phyloP scores from a whole-genome alignment of 1,139 yeast genomes.

The Yamadazyma diddensiae region DNA sequence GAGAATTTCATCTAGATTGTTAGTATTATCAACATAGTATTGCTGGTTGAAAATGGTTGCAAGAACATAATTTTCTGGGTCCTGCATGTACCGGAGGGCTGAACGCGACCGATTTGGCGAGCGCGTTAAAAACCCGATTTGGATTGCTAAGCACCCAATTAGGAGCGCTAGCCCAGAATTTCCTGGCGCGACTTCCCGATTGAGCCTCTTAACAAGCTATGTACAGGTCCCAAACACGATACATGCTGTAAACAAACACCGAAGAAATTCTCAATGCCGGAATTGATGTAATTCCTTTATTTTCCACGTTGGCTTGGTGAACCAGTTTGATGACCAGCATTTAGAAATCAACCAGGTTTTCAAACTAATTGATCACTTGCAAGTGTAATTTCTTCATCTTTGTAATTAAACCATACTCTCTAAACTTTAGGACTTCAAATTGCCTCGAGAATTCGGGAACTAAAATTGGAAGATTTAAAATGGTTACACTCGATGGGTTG shows the following conservation, averaged over 20 bases:
- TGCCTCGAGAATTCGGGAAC: too few species aligned
- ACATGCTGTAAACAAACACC: slow-evolving; percentile 1
- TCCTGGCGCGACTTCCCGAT: slow-evolving; percentile 1
- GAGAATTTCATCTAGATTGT: slow-evolving; percentile 13
- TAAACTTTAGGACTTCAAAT: too few species aligned
- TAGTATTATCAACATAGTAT: background rate
- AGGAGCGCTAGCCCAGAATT: slow-evolving; percentile 3
- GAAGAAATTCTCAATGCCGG: too few species aligned
- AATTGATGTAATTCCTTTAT: too few species aligned
- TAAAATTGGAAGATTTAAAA: too few species aligned
- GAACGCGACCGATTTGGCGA: background rate
- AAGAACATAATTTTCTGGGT: background rate
- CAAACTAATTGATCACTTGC: too few species aligned
- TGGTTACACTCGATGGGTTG: too few species aligned
- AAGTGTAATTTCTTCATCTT: too few species aligned
- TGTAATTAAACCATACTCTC: too few species aligned
- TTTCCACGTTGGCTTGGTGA: too few species aligned
- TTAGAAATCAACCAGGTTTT: background rate
- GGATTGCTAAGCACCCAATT: slow-evolving; percentile 4
- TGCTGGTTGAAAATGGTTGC: background rate
- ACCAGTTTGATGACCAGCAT: background rate
- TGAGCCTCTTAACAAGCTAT: background rate
- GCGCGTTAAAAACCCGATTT: slow-evolving; percentile 4
- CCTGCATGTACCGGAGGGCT: background rate
- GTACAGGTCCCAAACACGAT: slow-evolving; percentile 1